Percentiles rank a stretch among this genome's conserved stretches.
Conservation (phyloP, 1,284 basidiomycete species). For the Fomitopsis schrenkii region DNA sequence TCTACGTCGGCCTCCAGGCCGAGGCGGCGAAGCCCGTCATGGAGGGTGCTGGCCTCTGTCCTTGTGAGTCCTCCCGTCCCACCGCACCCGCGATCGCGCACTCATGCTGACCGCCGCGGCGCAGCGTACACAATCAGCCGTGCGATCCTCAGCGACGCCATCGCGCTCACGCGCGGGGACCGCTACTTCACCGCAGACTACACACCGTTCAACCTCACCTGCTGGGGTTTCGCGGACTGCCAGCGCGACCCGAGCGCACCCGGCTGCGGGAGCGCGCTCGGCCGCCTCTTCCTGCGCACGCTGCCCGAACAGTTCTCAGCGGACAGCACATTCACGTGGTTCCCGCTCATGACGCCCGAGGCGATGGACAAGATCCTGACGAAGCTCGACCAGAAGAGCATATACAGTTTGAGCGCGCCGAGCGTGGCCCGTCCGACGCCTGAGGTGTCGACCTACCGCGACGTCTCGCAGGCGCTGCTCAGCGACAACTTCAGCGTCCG, state of each 20-base stretch:
- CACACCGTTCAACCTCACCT: constrained; percentile 76
- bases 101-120: neutral
- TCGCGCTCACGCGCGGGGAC: constrained; percentile 80
- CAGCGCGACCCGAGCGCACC: constrained; percentile 64
- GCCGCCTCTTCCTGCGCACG: constrained; percentile 67
- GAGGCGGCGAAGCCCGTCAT: constrained; percentile 75
- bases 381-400: constrained; percentile 46
- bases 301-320: constrained; percentile 67
- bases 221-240: constrained; percentile 80
- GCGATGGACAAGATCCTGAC: constrained; percentile 58
- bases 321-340: constrained; percentile 78
- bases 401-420: constrained; percentile 53
- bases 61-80: constrained; percentile 38
- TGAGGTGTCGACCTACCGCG: constrained; percentile 42
- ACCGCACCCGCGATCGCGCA: neutral
- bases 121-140: constrained; percentile 80
- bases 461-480: constrained; percentile 50
- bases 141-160: constrained; percentile 87
- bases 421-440: constrained; percentile 21
- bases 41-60: constrained; percentile 78
- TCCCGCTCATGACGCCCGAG: constrained; percentile 78
- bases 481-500: constrained; percentile 44
- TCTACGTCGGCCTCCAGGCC: constrained; percentile 68
- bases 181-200: constrained; percentile 82
- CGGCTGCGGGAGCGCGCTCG: constrained; percentile 73